phyloP scores from a whole-genome alignment of 768 basidiomycete genomes.

The Pseudohyphozyma bogoriensis region DNA sequence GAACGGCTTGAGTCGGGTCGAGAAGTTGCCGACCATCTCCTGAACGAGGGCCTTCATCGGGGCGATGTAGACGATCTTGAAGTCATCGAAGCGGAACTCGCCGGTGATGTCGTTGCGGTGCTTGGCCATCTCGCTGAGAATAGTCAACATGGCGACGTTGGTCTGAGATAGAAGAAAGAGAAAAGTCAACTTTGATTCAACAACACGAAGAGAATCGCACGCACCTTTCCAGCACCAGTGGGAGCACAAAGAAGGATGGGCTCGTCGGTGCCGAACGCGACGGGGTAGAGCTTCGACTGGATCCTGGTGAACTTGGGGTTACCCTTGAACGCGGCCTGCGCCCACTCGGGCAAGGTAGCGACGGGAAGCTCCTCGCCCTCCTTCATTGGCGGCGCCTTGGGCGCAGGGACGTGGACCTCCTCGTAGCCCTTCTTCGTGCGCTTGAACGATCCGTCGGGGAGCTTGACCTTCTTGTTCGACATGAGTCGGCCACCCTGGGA shows the following conservation, averaged over 20 bases:
- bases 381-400: conserved; percentile 59
- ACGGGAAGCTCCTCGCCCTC: conserved; percentile 61
- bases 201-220: conserved; percentile 24
- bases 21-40: conserved; percentile 96
- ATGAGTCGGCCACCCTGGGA: conserved; percentile 91
- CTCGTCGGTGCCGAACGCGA: conserved; percentile 90
- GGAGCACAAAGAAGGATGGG: conserved; percentile 93
- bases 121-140: conserved; percentile 81
- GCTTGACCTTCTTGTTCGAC: conserved; percentile 97
- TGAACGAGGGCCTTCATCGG: conserved; percentile 99
- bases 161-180: conserved; percentile 49
- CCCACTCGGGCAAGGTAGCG: conserved; percentile 69
- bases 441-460: conserved; percentile 96
- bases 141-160: conserved; percentile 91
- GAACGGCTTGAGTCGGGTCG: conserved; percentile 55
- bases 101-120: conserved; percentile 74
- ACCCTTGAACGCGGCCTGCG: conserved; percentile 66
- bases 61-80: conserved; percentile 96
- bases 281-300: conserved; percentile 83
- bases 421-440: conserved; percentile 92
- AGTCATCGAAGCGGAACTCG: conserved; percentile 68
- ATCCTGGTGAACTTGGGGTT: conserved; percentile 74
- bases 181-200: background rate
- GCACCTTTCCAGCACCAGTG: conserved; percentile 94
- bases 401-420: conserved; percentile 92